Conservation (phyloP, 164 flowering plant species). For the Umbilicus rupestris region DNA sequence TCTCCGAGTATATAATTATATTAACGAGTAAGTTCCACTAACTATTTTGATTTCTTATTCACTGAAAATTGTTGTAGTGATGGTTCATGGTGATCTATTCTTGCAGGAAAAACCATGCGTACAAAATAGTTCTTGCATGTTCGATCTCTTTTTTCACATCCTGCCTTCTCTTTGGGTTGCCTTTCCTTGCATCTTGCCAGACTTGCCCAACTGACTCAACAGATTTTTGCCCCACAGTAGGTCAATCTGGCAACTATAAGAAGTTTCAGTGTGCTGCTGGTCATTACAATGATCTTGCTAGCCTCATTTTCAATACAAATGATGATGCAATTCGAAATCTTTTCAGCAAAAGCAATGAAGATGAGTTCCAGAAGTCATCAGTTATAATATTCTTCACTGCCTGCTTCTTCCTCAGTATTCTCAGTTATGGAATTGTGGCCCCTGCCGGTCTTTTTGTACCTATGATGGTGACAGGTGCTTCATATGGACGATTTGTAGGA, state of each 20-base stretch:
- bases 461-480: conserved; percentile 72
- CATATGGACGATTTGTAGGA: conserved; percentile 83
- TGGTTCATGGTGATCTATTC: conserved; percentile 11
- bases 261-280: conserved; percentile 77
- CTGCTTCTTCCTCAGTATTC: conserved; percentile 57
- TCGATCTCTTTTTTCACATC: conserved; percentile 67
- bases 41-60: background rate
- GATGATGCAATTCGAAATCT: conserved; percentile 89
- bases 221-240: conserved; percentile 84
- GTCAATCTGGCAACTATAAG: conserved; percentile 89
- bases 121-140: conserved; percentile 65
- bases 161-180: conserved; percentile 72
- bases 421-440: conserved; percentile 73
- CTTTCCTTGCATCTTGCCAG: conserved; percentile 77
- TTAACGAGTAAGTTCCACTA: conserved; percentile 48
- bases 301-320: conserved; percentile 84
- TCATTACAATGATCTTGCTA: conserved; percentile 90
- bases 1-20: conserved; percentile 52
- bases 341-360: conserved; percentile 56
- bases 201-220: conserved; percentile 58
- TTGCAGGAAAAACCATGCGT: conserved; percentile 54
- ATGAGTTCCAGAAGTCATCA: conserved; percentile 54
- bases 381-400: conserved; percentile 56
- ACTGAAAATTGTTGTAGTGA: background rate
- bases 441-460: conserved; percentile 90